Percentiles rank a stretch among this genome's conserved stretches.
These are phyloP conservation scores for Penicillium sp. DNA, from an alignment of 2,329 filamentous ascomycete species.

Conservation along the genomic window DNA sequence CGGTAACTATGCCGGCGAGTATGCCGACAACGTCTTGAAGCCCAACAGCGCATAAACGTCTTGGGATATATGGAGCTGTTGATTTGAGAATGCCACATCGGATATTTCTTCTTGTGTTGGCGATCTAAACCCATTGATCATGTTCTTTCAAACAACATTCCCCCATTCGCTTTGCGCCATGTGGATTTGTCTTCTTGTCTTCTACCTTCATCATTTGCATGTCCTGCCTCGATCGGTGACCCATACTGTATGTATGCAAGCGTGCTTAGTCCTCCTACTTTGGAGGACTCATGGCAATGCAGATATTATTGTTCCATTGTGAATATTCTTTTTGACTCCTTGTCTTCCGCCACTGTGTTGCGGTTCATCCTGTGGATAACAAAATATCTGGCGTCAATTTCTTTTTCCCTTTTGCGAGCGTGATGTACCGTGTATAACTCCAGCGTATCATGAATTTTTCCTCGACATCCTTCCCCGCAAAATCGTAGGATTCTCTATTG, in stretches of 20 bases:
- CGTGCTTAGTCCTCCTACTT: conserved; percentile 1
- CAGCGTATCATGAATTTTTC: conserved; percentile 12
- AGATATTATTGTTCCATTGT: conserved; percentile 23
- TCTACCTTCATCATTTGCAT: conserved; percentile 7
- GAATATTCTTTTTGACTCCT: conserved; percentile 20
- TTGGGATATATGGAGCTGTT: not conserved
- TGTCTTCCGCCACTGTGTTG: conserved; percentile 15
- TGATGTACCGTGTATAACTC: conserved; percentile 19
- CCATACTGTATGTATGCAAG: conserved; percentile 11
- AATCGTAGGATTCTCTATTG: not conserved
- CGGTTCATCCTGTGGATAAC: conserved; percentile 22
- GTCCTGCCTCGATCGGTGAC: not conserved
- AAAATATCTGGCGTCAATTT: conserved; percentile 14
- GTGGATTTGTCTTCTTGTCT: not conserved
- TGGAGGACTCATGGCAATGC: conserved; percentile 12
- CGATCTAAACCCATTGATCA: not conserved
- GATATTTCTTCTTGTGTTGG: not conserved
- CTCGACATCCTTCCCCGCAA: not conserved
- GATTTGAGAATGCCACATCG: not conserved
- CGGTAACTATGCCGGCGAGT: conserved; percentile 62
- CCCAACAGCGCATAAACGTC: conserved; percentile 36
- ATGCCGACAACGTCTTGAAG: conserved; percentile 50
- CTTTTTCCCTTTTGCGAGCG: conserved; percentile 12
- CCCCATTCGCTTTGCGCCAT: not conserved
- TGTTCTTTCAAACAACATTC: not conserved